Conservation (phyloP, 306 rosid genomes). For the Vicia faba region DNA sequence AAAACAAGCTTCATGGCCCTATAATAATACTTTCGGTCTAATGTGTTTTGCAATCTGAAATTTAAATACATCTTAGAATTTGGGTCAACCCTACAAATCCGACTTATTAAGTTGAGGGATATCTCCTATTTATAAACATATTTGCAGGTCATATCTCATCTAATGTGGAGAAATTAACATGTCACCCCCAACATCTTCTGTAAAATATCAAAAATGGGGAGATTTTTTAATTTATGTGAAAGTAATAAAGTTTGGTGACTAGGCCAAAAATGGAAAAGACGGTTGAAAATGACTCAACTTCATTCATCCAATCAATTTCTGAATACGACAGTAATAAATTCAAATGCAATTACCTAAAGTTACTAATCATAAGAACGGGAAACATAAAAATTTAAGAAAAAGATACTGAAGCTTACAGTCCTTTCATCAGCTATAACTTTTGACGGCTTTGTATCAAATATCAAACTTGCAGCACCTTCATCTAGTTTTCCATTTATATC, state of each 20-base stretch:
- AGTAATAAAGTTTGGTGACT: slow-evolving; percentile 10
- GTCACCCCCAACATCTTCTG: too few species aligned
- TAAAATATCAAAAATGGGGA: slow-evolving; percentile 5
- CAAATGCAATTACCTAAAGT: slow-evolving; percentile 15
- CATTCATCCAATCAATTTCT: slow-evolving; percentile 27
- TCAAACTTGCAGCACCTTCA: slow-evolving; percentile 79
- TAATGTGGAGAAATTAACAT: too few species aligned
- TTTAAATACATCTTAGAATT: not conserved
- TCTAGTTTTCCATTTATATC: slow-evolving; percentile 88
- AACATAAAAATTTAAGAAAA: slow-evolving; percentile 31
- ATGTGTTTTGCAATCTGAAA: slow-evolving; percentile 22
- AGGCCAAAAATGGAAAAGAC: slow-evolving; percentile 19
- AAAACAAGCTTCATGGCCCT: not conserved
- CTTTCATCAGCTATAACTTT: slow-evolving; percentile 83
- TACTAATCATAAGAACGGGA: slow-evolving; percentile 12
- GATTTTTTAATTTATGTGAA: not conserved
- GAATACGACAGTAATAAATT: slow-evolving; percentile 24
- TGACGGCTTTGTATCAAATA: slow-evolving; percentile 88
- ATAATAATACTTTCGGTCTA: not conserved
- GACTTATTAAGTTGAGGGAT: not conserved
- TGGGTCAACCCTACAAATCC: not conserved
- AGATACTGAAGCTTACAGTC: slow-evolving; percentile 64
- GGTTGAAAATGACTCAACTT: slow-evolving; percentile 13
- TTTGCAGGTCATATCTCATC: not conserved
- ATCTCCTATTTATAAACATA: not conserved